These are phyloP conservation scores for Suhomyces panamericanus DNA, from an alignment of 1,139 yeast species.

Conservation along the genomic window DNA sequence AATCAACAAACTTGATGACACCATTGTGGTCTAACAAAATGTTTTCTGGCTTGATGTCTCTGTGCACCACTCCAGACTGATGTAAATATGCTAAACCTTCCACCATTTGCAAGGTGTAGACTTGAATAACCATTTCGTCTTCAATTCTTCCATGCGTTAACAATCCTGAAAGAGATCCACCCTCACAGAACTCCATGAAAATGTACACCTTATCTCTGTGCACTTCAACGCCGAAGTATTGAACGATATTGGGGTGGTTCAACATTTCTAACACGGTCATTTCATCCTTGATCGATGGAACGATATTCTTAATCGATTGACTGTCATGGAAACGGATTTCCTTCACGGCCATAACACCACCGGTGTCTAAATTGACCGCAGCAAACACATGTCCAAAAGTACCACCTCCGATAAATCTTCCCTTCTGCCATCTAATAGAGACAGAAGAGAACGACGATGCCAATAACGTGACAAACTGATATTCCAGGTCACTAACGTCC, in stretches of 20 bases:
- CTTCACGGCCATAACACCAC: slow-evolving; percentile 95
- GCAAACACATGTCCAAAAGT: slow-evolving; percentile 94
- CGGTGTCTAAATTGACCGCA: slow-evolving; percentile 90
- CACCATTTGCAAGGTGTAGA: slow-evolving; percentile 86
- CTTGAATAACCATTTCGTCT: slow-evolving; percentile 90
- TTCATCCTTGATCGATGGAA: slow-evolving; percentile 89
- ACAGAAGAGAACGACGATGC: slow-evolving; percentile 90
- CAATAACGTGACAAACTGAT: slow-evolving; percentile 79
- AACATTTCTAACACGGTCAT: slow-evolving; percentile 95
- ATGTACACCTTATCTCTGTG: slow-evolving; percentile 94
- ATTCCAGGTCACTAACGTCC: slow-evolving; percentile 84
- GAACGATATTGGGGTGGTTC: slow-evolving; percentile 94
- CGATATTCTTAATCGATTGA: slow-evolving; percentile 79
- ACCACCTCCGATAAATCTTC: slow-evolving; percentile 91
- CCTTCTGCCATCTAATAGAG: slow-evolving; percentile 97
- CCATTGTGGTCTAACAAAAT: slow-evolving; percentile 89
- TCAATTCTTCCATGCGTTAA: slow-evolving; percentile 87
- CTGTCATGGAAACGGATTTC: slow-evolving; percentile 91
- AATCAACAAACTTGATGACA: slow-evolving; percentile 91
- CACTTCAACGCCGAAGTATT: slow-evolving; percentile 95
- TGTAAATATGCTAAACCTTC: slow-evolving; percentile 96
- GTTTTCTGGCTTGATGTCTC: slow-evolving; percentile 96
- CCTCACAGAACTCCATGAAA: slow-evolving; percentile 97
- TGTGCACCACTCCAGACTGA: slow-evolving; percentile 92
- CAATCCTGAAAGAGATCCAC: slow-evolving; percentile 85